A percentile compares a stretch with the other conserved stretches of the same genome.
phyloP scores from a whole-genome alignment of 208 protist genomes.

The Naegleria lovaniensis region DNA sequence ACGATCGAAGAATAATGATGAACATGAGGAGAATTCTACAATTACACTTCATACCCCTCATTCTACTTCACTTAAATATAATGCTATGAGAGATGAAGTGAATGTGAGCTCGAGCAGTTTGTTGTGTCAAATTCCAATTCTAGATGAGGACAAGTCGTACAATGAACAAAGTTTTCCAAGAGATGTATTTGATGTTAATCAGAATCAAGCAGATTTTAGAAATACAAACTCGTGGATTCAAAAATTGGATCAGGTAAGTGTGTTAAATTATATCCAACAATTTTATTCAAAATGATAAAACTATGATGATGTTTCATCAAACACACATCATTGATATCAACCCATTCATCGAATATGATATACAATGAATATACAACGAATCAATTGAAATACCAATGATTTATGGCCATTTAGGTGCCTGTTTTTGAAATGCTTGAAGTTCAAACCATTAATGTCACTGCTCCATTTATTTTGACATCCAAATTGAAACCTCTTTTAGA shows the following conservation, averaged over 20 bases:
- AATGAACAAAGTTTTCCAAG: background rate
- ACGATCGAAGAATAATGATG: too few species aligned
- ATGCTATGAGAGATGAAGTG: background rate
- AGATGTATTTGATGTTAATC: background rate
- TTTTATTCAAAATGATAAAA: too few species aligned
- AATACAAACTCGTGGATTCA: slow-evolving; percentile 79
- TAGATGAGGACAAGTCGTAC: background rate
- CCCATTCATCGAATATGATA: too few species aligned
- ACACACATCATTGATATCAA: too few species aligned
- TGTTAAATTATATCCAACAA: too few species aligned
- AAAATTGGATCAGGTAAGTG: slow-evolving; percentile 68
- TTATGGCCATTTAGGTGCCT: slow-evolving; percentile 26
- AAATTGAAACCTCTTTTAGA: slow-evolving; percentile 73
- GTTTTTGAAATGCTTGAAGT: slow-evolving; percentile 84
- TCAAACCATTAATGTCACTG: slow-evolving; percentile 89
- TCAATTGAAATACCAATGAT: too few species aligned
- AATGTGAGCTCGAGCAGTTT: background rate
- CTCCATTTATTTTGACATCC: slow-evolving; percentile 89
- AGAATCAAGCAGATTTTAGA: slow-evolving; percentile 56
- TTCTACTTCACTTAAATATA: background rate
- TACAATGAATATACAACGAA: too few species aligned
- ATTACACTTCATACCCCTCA: background rate
- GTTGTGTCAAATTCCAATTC: background rate
- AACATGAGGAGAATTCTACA: background rate
- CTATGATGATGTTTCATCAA: too few species aligned